Evolutionary conservation across 176 grass and related monocot species (phyloP), one percentile per base, ranked within the genome.

Genomic region (Secale cereale): DNA sequence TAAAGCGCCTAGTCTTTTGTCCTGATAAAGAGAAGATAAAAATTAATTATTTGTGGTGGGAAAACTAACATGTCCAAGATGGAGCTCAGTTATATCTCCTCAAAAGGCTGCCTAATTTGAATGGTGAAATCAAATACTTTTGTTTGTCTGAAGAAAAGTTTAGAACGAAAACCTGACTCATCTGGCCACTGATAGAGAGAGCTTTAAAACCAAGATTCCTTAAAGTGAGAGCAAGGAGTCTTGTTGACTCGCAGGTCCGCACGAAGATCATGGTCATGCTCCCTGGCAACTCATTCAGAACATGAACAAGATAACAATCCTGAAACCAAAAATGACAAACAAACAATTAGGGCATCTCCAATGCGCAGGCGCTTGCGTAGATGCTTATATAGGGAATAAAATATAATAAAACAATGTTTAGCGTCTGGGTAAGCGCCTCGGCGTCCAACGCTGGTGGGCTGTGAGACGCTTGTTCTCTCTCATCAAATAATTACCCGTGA

Each of bases 301-400:
- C 82, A 81, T 93, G 91, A 41, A 98, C 74, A 56, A 98, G 93
- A 87, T 98, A 98, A 14, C 96, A 92, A 85, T 98, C 96, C 96
- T 98, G 8, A 70, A 87, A 87, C 43, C 68, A 0, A 20, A 68
- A 32, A 29, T 31, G 30, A 19, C 15, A 7, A 57, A 57, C 28
- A 1, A 65, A 60, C 50, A 86, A 63, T 26, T 20, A 19, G n/a
- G n/a, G n/a, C n/a, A n/a, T n/a, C n/a, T n/a, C n/a, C n/a, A n/a
- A n/a, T n/a, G n/a, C n/a, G n/a, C n/a, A n/a, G n/a, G n/a, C n/a
- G n/a, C n/a, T n/a, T n/a, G n/a, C n/a, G n/a, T n/a, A n/a, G n/a
- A n/a, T n/a, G n/a, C n/a, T n/a, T n/a, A n/a, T n/a, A n/a, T 43
- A 43, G 7, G 41, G 41, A 43, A 43, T 43, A 43, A 43, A 43